Evolutionary conservation across 306 rosid genomes (phyloP).

Genomic region (Carpinus fangiana): DNA sequence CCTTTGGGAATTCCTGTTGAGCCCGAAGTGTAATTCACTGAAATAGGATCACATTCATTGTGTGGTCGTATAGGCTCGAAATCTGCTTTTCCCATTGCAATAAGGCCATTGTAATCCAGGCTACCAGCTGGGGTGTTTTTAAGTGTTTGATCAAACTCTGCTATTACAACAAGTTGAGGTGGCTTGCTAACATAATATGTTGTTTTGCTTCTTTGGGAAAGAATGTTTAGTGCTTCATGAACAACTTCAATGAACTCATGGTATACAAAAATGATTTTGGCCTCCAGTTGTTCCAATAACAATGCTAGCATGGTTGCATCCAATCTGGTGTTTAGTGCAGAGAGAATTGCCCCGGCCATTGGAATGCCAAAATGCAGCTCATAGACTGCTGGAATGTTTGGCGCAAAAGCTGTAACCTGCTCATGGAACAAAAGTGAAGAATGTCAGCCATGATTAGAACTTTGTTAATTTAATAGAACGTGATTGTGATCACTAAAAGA

Average conservation of each 20-base stretch:
- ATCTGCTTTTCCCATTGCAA: conserved; percentile 28
- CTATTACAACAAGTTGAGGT: conserved; percentile 59
- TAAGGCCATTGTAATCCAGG: conserved; percentile 42
- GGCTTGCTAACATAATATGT: conserved; percentile 31
- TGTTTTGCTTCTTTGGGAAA: conserved; percentile 15
- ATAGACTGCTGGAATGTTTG: conserved; percentile 71
- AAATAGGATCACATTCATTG: conserved; percentile 63
- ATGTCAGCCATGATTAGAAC: neutral
- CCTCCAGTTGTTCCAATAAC: conserved; percentile 53
- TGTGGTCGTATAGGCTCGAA: conserved; percentile 41
- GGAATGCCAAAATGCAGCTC: conserved; percentile 85
- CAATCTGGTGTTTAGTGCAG: conserved; percentile 60
- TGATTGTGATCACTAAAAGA: too few species aligned
- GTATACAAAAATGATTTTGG: conserved; percentile 65
- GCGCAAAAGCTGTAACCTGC: conserved; percentile 78
- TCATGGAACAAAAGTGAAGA: conserved; percentile 13
- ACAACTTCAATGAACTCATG: conserved; percentile 47
- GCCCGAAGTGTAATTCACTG: conserved; percentile 84
- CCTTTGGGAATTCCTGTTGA: conserved; percentile 83
- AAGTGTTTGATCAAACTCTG: conserved; percentile 24
- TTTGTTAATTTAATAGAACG: too few species aligned
- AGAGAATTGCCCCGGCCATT: conserved; percentile 79
- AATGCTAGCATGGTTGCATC: conserved; percentile 51
- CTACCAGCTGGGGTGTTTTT: conserved; percentile 36
- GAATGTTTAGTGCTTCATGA: conserved; percentile 36